phyloP scores from a whole-genome alignment of 306 rosid species.

The Adenanthera pavonina region DNA sequence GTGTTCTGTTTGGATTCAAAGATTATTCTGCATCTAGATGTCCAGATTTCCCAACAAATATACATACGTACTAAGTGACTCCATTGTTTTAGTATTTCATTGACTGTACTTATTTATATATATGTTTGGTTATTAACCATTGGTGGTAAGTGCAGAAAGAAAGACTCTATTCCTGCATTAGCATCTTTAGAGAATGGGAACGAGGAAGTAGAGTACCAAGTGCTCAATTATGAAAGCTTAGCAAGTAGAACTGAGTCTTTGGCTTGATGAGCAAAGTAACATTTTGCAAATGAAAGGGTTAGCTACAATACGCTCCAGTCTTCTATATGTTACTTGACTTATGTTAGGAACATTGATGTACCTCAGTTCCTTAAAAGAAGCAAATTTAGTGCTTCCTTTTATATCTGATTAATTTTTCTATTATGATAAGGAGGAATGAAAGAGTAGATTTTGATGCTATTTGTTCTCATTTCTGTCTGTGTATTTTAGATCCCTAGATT shows the following conservation, averaged over 20 bases:
- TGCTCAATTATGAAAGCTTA: conserved; percentile 45
- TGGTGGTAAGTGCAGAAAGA: conserved; percentile 45
- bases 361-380: too few relatives aligned
- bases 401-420: too few relatives aligned
- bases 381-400: background rate
- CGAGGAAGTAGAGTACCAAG: conserved; percentile 42
- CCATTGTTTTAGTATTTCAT: background rate
- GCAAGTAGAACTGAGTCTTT: conserved; percentile 31
- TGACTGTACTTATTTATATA: background rate
- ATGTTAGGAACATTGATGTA: too few relatives aligned
- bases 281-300: background rate
- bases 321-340: too few relatives aligned
- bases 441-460: too few relatives aligned
- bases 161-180: conserved; percentile 33
- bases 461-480: too few relatives aligned
- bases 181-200: conserved; percentile 39
- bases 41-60: too few relatives aligned
- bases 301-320: too few relatives aligned
- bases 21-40: conserved; percentile 42
- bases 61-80: conserved; percentile 43
- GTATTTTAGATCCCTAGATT: too few relatives aligned
- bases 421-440: too few relatives aligned
- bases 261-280: conserved; percentile 29
- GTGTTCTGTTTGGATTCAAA: too few relatives aligned
- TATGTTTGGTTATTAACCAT: background rate